Evolutionary conservation across 306 rosid species (phyloP).

Genomic region (Albizia julibrissin): DNA sequence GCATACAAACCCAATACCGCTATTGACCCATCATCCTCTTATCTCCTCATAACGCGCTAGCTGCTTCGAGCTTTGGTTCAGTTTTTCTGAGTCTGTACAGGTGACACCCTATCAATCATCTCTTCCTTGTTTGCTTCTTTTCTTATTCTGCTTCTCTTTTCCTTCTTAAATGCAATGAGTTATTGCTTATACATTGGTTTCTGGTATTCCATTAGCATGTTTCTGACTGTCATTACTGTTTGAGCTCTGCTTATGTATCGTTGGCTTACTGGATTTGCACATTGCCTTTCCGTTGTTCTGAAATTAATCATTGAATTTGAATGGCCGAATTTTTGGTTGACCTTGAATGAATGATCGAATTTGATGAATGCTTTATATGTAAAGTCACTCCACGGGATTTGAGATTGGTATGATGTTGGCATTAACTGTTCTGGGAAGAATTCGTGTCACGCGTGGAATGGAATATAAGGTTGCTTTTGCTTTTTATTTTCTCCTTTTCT

Average conservation of each 20-base stretch:
- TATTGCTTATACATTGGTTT: slow-evolving; percentile 11
- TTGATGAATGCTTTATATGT: slow-evolving; percentile 4
- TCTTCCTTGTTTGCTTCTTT: background rate
- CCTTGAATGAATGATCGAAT: background rate
- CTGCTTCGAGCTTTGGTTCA: slow-evolving; percentile 40
- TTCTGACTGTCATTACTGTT: slow-evolving; percentile 8
- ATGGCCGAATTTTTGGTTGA: too few species aligned
- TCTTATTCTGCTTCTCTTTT: background rate
- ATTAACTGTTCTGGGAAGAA: slow-evolving; percentile 32
- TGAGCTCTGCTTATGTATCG: background rate
- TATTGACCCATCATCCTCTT: slow-evolving; percentile 41
- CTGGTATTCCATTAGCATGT: background rate
- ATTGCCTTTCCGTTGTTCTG: background rate
- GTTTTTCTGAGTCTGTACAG: slow-evolving; percentile 42
- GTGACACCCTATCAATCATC: slow-evolving; percentile 36
- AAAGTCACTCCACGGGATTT: background rate
- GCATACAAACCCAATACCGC: slow-evolving; percentile 34
- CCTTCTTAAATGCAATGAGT: slow-evolving; percentile 5
- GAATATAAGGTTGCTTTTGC: slow-evolving; percentile 39
- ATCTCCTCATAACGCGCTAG: slow-evolving; percentile 41
- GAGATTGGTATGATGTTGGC: slow-evolving; percentile 9
- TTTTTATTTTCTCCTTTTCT: slow-evolving; percentile 38
- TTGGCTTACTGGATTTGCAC: background rate
- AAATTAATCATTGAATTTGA: slow-evolving; percentile 31
- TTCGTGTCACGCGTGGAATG: slow-evolving; percentile 42